These are phyloP conservation scores for Yamadazyma aaseri DNA, from an alignment of 1,139 yeast species.

Conservation along the genomic window DNA sequence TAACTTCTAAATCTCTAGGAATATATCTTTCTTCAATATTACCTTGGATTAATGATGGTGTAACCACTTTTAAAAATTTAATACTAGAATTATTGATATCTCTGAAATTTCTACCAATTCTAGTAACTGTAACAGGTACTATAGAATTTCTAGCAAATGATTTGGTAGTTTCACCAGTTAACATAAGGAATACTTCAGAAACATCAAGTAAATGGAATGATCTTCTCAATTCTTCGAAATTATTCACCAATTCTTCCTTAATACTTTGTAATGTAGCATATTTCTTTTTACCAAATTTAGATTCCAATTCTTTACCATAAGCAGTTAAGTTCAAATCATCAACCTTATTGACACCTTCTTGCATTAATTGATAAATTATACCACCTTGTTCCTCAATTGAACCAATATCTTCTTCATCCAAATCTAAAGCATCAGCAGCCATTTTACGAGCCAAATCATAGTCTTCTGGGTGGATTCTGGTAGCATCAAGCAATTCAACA, in stretches of 20 bases:
- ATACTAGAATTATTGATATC: constrained; percentile 32
- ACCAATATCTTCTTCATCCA: constrained; percentile 90
- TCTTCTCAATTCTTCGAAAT: constrained; percentile 81
- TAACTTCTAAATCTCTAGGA: constrained; percentile 50
- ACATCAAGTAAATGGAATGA: constrained; percentile 66
- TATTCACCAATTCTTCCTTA: constrained; percentile 82
- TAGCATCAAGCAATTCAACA: constrained; percentile 84
- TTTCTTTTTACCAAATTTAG: constrained; percentile 72
- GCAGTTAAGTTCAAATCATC: constrained; percentile 88
- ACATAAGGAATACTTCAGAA: constrained; percentile 78
- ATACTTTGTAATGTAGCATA: constrained; percentile 83
- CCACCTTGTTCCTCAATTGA: constrained; percentile 80
- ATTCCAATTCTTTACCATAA: constrained; percentile 88
- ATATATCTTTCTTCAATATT: constrained; percentile 65
- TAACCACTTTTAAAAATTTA: constrained; percentile 54
- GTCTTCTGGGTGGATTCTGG: constrained; percentile 97
- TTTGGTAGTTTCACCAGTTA: constrained; percentile 82
- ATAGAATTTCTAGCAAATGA: constrained; percentile 70
- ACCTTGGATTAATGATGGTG: constrained; percentile 79
- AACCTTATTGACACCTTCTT: constrained; percentile 80
- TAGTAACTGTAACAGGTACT: constrained; percentile 71
- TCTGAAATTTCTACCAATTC: constrained; percentile 47
- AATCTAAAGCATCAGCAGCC: constrained; percentile 97
- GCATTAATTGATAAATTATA: constrained; percentile 75
- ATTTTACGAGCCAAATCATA: constrained; percentile 92